phyloP scores from a whole-genome alignment of 73 alveolate species.

The Urostyla sp. region DNA sequence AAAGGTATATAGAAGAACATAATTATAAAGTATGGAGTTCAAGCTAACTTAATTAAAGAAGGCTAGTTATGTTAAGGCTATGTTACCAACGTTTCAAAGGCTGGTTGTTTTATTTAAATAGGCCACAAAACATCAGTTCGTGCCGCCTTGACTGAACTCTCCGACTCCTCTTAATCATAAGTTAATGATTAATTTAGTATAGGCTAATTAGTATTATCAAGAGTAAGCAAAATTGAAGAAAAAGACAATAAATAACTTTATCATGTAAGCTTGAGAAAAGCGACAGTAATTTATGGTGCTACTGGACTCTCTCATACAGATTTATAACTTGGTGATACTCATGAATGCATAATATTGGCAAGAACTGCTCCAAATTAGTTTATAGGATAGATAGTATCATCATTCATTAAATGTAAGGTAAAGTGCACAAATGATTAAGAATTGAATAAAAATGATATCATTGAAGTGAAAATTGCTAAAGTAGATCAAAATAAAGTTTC shows the following conservation, averaged over 20 bases:
- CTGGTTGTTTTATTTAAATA: slow-evolving; percentile 62
- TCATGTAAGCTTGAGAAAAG: slow-evolving; percentile 46
- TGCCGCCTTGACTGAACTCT: slow-evolving; percentile 55
- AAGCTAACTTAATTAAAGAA: slow-evolving; percentile 17
- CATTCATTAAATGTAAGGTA: slow-evolving; percentile 56
- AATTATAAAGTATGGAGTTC: slow-evolving; percentile 13
- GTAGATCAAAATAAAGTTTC: slow-evolving; percentile 29
- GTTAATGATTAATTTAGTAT: slow-evolving; percentile 12
- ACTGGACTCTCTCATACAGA: slow-evolving; percentile 18
- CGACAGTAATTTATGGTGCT: slow-evolving; percentile 46
- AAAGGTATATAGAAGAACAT: slow-evolving; percentile 32
- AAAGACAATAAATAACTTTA: slow-evolving; percentile 1
- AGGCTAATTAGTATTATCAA: slow-evolving; percentile 40
- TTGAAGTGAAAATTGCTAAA: slow-evolving; percentile 27
- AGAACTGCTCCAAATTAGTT: slow-evolving; percentile 30
- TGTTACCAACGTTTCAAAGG: slow-evolving; percentile 39
- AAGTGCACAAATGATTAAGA: slow-evolving; percentile 20
- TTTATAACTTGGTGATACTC: slow-evolving; percentile 19
- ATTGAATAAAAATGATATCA: slow-evolving; percentile 47
- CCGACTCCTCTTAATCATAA: slow-evolving; percentile 28
- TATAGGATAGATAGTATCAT: no score
- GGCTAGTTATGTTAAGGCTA: slow-evolving; percentile 61
- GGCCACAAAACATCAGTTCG: slow-evolving; percentile 55
- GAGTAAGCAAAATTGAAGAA: slow-evolving; percentile 28
- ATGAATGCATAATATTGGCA: slow-evolving; percentile 33